Conservation (phyloP, 805 yeast genomes). For the Phaffomyces thermotolerans region DNA sequence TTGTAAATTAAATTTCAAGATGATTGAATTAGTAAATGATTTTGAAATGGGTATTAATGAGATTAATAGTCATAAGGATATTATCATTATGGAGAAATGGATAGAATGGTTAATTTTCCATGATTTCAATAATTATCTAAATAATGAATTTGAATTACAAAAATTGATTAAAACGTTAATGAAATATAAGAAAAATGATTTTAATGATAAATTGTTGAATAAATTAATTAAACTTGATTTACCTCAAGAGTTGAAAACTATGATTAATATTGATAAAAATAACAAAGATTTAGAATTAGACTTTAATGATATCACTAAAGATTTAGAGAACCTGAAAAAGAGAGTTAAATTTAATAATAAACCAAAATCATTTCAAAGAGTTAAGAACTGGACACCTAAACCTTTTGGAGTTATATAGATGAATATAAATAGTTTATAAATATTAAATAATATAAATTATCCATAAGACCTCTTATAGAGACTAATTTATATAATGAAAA, state of each 20-base stretch:
- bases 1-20: slow-evolving; percentile 4
- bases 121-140: not conserved
- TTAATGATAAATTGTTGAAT: too few species aligned
- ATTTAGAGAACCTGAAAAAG: slow-evolving; percentile 25
- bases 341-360: slow-evolving; percentile 12
- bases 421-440: too few species aligned
- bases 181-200: not conserved
- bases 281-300: slow-evolving; percentile 8
- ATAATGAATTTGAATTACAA: not conserved
- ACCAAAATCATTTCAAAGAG: slow-evolving; percentile 13
- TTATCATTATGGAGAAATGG: slow-evolving; percentile 11
- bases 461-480: too few species aligned
- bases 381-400: slow-evolving; percentile 39
- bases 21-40: not conserved
- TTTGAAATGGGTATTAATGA: slow-evolving; percentile 8
- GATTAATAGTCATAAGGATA: slow-evolving; percentile 10
- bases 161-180: not conserved
- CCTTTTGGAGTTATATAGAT: slow-evolving; percentile 43
- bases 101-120: slow-evolving; percentile 10
- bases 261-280: not conserved
- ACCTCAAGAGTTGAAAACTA: not conserved
- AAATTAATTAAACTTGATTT: too few species aligned
- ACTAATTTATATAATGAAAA: not conserved
- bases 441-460: too few species aligned
- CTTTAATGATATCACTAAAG: slow-evolving; percentile 17